Conservation (phyloP, 352 stramenopile genomes). For the Blastocystis sp. region DNA sequence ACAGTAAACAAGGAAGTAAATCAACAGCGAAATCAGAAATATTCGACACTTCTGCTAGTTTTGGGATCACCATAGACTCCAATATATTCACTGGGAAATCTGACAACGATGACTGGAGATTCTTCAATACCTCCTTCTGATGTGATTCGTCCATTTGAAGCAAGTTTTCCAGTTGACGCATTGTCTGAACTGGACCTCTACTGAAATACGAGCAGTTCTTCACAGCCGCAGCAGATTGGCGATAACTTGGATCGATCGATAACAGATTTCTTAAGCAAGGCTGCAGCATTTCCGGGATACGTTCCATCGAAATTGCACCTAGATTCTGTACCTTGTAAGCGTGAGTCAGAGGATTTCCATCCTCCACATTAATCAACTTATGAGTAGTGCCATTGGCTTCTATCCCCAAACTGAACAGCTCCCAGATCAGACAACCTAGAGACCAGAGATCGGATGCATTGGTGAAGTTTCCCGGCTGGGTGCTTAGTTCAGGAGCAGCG, state of each 20-base stretch:
- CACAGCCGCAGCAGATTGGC: background rate
- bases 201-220: conserved; percentile 54
- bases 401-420: conserved; percentile 74
- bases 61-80: conserved; percentile 41
- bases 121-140: conserved; percentile 59
- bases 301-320: conserved; percentile 69
- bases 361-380: conserved; percentile 73
- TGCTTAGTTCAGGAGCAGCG: conserved; percentile 75
- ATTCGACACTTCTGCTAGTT: conserved; percentile 19
- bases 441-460: conserved; percentile 78
- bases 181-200: conserved; percentile 49
- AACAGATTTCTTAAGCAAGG: background rate
- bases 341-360: conserved; percentile 80
- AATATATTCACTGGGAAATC: conserved; percentile 41
- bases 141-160: conserved; percentile 30
- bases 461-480: conserved; percentile 73
- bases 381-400: conserved; percentile 72
- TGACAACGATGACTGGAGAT: conserved; percentile 8
- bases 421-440: conserved; percentile 74
- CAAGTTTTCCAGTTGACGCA: conserved; percentile 19
- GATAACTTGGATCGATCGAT: background rate
- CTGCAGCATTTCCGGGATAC: conserved; percentile 47
- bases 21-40: conserved; percentile 45
- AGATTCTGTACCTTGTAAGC: conserved; percentile 72
- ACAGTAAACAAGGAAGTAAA: conserved; percentile 39